A percentile compares a stretch with the other conserved stretches of the same genome.
These are phyloP conservation scores for Saksenaea oblongispora DNA, from an alignment of 371 early-diverging fungal genomes.

Conservation along the genomic window DNA sequence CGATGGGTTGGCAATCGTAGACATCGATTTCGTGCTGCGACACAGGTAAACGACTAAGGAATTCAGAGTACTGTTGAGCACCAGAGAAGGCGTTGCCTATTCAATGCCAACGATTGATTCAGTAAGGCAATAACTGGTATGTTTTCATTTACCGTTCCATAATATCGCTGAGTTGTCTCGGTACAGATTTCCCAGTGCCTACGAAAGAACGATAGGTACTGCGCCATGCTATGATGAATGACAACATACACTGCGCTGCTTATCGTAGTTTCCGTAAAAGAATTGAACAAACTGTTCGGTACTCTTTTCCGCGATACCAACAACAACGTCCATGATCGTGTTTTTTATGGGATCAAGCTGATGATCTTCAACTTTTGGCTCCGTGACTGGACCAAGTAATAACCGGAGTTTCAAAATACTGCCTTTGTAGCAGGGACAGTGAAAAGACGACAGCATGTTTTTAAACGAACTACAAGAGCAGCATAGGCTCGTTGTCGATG, in stretches of 20 bases:
- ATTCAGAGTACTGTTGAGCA: constrained; percentile 56
- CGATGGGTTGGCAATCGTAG: constrained; percentile 71
- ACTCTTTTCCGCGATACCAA: constrained; percentile 36
- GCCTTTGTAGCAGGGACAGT: too few relatives aligned
- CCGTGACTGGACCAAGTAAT: too few relatives aligned
- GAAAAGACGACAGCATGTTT: too few relatives aligned
- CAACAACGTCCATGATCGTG: constrained; percentile 30
- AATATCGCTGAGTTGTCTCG: constrained; percentile 68
- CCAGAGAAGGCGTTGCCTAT: constrained; percentile 62
- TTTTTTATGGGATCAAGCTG: not conserved
- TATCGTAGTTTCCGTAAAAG: constrained; percentile 66
- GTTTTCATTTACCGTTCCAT: constrained; percentile 67
- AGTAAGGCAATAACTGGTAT: not conserved
- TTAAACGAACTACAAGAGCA: too few relatives aligned
- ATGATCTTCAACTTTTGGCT: not conserved
- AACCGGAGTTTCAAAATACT: too few relatives aligned
- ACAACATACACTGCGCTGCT: constrained; percentile 57
- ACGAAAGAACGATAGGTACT: not conserved
- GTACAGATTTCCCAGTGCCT: constrained; percentile 64
- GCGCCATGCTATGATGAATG: not conserved
- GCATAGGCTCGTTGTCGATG: too few relatives aligned
- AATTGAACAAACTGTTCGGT: constrained; percentile 66
- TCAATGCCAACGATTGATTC: not conserved
- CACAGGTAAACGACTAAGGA: constrained; percentile 57
- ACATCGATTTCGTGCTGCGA: constrained; percentile 63